Conservation (phyloP, 768 basidiomycete species). For the Thelephora ganbajun region DNA sequence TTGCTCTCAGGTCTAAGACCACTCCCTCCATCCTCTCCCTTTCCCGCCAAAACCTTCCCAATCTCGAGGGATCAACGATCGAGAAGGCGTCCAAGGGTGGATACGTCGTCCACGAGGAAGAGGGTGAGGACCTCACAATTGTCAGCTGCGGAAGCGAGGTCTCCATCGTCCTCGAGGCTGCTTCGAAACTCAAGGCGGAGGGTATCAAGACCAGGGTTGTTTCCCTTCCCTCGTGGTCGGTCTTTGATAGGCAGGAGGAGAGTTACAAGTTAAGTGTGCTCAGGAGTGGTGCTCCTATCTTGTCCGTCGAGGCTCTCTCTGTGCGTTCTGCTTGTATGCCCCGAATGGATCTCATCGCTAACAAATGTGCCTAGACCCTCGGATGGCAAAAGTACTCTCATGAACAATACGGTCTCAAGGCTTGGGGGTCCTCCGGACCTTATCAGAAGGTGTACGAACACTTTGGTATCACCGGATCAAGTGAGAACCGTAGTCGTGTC, state of each 20-base stretch:
- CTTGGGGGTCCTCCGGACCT: constrained; percentile 85
- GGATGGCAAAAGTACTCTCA: constrained; percentile 89
- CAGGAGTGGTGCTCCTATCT: constrained; percentile 77
- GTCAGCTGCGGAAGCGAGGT: constrained; percentile 88
- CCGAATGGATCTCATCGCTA: constrained; percentile 2
- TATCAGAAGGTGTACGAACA: constrained; percentile 87
- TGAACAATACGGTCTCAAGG: constrained; percentile 66
- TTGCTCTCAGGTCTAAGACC: constrained; percentile 55
- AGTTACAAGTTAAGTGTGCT: constrained; percentile 77
- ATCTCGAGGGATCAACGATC: constrained; percentile 78
- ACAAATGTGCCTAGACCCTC: constrained; percentile 28
- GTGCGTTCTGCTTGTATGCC: constrained; percentile 18
- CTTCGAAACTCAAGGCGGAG: constrained; percentile 58
- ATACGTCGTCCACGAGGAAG: constrained; percentile 77
- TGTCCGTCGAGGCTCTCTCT: constrained; percentile 77
- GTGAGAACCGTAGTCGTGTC: constrained; percentile 24
- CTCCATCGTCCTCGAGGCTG: constrained; percentile 75
- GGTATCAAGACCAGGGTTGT: constrained; percentile 76
- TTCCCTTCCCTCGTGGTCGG: constrained; percentile 80
- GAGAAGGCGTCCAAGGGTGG: constrained; percentile 76
- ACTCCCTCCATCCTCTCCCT: constrained; percentile 79
- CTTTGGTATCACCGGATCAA: constrained; percentile 69
- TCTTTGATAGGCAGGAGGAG: constrained; percentile 70
- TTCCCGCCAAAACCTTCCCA: constrained; percentile 86
- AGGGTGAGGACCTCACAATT: constrained; percentile 74